Percentiles rank a stretch among this genome's conserved stretches.
These are phyloP conservation scores for Margaritispora aquatica DNA, from an alignment of 495 filamentous ascomycete genomes.

Conservation along the genomic window DNA sequence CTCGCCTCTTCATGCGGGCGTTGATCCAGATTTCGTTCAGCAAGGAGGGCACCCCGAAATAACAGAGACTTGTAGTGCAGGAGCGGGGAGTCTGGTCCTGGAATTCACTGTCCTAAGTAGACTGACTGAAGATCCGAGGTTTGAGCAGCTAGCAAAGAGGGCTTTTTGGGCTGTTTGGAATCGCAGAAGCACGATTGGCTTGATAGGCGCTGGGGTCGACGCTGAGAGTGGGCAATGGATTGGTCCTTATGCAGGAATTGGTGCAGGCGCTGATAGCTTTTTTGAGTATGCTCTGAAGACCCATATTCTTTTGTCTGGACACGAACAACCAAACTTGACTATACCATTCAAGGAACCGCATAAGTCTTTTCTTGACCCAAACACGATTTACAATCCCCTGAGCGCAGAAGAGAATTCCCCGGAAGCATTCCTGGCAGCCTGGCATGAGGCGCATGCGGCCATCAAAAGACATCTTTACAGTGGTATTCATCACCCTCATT, in stretches of 20 bases:
- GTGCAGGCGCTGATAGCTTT: conserved; percentile 94
- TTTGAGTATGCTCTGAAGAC: conserved; percentile 97
- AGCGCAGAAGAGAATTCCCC: conserved; percentile 62
- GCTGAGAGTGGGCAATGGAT: conserved; percentile 89
- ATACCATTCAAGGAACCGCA: conserved; percentile 19
- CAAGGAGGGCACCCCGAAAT: conserved; percentile 36
- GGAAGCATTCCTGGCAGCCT: conserved; percentile 72
- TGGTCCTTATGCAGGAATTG: conserved; percentile 80
- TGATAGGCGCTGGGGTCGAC: conserved; percentile 91
- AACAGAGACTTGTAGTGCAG: conserved; percentile 94
- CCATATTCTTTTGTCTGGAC: conserved; percentile 77
- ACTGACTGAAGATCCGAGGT: conserved; percentile 78
- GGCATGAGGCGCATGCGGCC: conserved; percentile 77
- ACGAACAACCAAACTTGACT: conserved; percentile 43
- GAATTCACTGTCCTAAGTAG: conserved; percentile 90
- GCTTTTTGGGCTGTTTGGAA: conserved; percentile 96
- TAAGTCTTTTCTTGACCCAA: conserved; percentile 43
- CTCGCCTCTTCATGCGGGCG: conserved; percentile 56
- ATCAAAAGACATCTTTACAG: conserved; percentile 86
- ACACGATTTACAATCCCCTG: conserved; percentile 50
- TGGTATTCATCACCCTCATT: conserved; percentile 69
- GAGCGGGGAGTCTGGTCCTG: conserved; percentile 86
- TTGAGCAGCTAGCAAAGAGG: conserved; percentile 80
- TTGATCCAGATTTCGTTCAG: conserved; percentile 18
- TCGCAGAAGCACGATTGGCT: conserved; percentile 71